Percentiles rank a stretch among this genome's conserved stretches.
Evolutionary conservation across 164 flowering plant genomes (phyloP).

Genomic region (Stephania cephalantha): DNA sequence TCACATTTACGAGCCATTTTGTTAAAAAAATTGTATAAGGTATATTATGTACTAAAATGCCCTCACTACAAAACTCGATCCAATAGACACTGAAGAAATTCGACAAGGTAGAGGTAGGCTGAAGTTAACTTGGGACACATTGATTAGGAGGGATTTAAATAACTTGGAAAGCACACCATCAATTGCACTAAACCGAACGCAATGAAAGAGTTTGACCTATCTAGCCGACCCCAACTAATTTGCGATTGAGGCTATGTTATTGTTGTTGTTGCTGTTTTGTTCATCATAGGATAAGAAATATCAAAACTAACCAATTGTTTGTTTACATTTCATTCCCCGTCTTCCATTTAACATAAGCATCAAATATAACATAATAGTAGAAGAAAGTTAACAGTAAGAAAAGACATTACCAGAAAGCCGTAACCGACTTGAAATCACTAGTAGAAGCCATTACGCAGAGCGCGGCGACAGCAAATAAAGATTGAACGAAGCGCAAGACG

Average conservation of each 20-base stretch:
- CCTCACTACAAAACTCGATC: too few relatives aligned
- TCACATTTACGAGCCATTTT: too few relatives aligned
- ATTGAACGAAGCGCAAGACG: constrained; percentile 48
- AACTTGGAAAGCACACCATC: too few relatives aligned
- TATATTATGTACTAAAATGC: too few relatives aligned
- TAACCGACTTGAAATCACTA: constrained; percentile 70
- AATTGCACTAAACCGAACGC: too few relatives aligned
- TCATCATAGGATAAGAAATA: background rate
- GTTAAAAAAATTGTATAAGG: too few relatives aligned
- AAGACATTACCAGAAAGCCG: constrained; percentile 66
- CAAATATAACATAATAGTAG: background rate
- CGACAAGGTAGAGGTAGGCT: too few relatives aligned
- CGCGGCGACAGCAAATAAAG: constrained; percentile 53
- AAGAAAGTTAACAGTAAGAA: background rate
- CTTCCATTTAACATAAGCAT: background rate
- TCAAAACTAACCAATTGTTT: background rate
- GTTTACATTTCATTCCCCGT: background rate
- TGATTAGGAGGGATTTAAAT: too few relatives aligned
- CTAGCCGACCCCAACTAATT: too few relatives aligned
- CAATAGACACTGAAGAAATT: too few relatives aligned
- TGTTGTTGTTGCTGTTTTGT: background rate
- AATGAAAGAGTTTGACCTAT: too few relatives aligned
- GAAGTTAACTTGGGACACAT: too few relatives aligned
- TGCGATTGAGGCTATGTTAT: background rate
- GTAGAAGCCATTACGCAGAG: constrained; percentile 72